A percentile compares a stretch with the other conserved stretches of the same genome.
These are phyloP conservation scores for Epicoccum nigrum DNA, from an alignment of 2,329 filamentous ascomycete genomes.

Conservation along the genomic window DNA sequence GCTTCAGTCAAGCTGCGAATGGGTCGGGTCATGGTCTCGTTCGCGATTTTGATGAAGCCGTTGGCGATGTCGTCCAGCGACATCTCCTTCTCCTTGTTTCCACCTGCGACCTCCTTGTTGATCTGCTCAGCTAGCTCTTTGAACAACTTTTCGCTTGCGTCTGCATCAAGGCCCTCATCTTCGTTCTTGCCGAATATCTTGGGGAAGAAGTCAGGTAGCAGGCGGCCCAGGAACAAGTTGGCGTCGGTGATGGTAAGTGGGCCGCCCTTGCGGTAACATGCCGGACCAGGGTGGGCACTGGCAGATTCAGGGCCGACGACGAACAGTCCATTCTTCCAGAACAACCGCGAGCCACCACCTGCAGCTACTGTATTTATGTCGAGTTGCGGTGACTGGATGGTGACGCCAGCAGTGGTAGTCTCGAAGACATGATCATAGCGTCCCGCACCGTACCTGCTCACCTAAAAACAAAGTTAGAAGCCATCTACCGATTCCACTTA, in stretches of 20 bases:
- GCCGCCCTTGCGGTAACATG: slow-evolving; percentile 88
- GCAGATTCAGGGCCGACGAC: slow-evolving; percentile 90
- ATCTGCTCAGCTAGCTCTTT: slow-evolving; percentile 77
- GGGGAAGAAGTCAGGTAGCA: slow-evolving; percentile 90
- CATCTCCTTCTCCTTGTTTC: slow-evolving; percentile 65
- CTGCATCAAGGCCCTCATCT: slow-evolving; percentile 76
- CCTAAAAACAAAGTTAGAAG: too few relatives aligned
- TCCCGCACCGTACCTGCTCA: slow-evolving; percentile 83
- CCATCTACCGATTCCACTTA: too few relatives aligned
- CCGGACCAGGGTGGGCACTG: slow-evolving; percentile 85
- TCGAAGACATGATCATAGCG: slow-evolving; percentile 93
- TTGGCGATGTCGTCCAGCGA: slow-evolving; percentile 84
- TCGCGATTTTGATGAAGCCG: slow-evolving; percentile 87
- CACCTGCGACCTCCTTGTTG: slow-evolving; percentile 73
- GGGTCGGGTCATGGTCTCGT: slow-evolving; percentile 88
- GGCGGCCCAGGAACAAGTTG: slow-evolving; percentile 81
- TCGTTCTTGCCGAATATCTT: slow-evolving; percentile 94
- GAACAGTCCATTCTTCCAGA: slow-evolving; percentile 88
- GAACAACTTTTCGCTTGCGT: slow-evolving; percentile 77
- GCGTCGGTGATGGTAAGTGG: slow-evolving; percentile 93
- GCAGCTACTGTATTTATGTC: slow-evolving; percentile 96
- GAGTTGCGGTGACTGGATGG: slow-evolving; percentile 88
- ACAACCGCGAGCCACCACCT: slow-evolving; percentile 82
- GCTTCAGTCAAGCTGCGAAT: slow-evolving; percentile 92
- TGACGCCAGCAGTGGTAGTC: slow-evolving; percentile 91